A percentile compares a stretch with the other conserved stretches of the same genome.
phyloP scores from a whole-genome alignment of 1,139 yeast genomes.

The Hansenula anomala region DNA sequence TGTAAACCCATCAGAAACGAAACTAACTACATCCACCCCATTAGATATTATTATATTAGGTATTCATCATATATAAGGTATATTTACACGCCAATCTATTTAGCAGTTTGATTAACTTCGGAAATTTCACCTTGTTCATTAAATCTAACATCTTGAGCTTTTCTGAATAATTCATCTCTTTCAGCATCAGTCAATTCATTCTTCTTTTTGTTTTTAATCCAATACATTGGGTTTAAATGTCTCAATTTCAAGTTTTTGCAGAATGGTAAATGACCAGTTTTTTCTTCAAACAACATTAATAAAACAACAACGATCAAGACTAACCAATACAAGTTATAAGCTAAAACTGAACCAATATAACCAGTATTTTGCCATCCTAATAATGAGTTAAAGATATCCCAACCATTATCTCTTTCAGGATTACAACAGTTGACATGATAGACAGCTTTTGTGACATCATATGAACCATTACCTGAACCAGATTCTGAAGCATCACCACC shows the following conservation, averaged over 20 bases:
- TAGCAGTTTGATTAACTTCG: not conserved
- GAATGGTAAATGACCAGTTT: conserved; percentile 53
- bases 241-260: conserved; percentile 42
- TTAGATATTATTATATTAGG: too few relatives aligned
- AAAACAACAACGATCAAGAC: conserved; percentile 44
- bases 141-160: conserved; percentile 31
- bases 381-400: conserved; percentile 83
- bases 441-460: conserved; percentile 63
- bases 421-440: conserved; percentile 94
- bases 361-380: conserved; percentile 88
- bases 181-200: conserved; percentile 46
- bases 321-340: conserved; percentile 79
- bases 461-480: conserved; percentile 88
- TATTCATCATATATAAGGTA: too few relatives aligned
- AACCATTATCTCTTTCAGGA: conserved; percentile 76
- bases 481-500: conserved; percentile 85
- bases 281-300: conserved; percentile 66
- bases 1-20: too few relatives aligned
- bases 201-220: conserved; percentile 60
- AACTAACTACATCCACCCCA: too few relatives aligned
- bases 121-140: conserved; percentile 15
- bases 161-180: conserved; percentile 45
- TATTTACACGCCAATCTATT: too few relatives aligned
- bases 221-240: conserved; percentile 61
- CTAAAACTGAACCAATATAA: conserved; percentile 75